phyloP scores from a whole-genome alignment of 495 filamentous ascomycete species.

The Podospora fimiseda region DNA sequence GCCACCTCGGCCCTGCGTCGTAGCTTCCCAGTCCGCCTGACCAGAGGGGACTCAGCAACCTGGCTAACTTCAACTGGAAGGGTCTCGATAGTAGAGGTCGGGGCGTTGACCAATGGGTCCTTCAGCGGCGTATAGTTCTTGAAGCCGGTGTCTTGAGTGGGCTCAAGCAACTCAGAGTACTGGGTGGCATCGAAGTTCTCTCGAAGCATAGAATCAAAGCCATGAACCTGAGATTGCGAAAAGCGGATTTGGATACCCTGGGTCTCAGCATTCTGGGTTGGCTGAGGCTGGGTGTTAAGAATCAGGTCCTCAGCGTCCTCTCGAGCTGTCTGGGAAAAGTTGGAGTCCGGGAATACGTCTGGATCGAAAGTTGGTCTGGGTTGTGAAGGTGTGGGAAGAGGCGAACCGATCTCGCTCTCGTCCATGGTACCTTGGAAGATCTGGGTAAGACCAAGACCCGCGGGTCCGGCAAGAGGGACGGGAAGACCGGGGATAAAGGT shows the following conservation, averaged over 20 bases:
- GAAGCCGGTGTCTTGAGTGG: slow-evolving; percentile 83
- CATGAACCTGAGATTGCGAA: slow-evolving; percentile 47
- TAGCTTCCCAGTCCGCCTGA: slow-evolving; percentile 54
- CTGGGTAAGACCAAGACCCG: slow-evolving; percentile 73
- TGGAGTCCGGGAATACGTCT: slow-evolving; percentile 39
- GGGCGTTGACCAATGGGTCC: slow-evolving; percentile 56
- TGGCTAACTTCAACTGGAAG: slow-evolving; percentile 46
- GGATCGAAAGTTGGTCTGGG: slow-evolving; percentile 36
- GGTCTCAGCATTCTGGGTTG: slow-evolving; percentile 33
- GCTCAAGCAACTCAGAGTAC: slow-evolving; percentile 57
- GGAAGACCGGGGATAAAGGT: slow-evolving; percentile 55
- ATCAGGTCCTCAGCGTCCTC: slow-evolving; percentile 53
- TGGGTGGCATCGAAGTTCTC: slow-evolving; percentile 47
- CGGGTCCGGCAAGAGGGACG: slow-evolving; percentile 46
- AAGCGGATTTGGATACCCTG: slow-evolving; percentile 48
- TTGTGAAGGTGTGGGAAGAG: slow-evolving; percentile 26
- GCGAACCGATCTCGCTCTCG: slow-evolving; percentile 43
- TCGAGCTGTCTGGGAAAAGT: slow-evolving; percentile 43
- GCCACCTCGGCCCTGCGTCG: slow-evolving; percentile 38
- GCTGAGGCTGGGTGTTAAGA: slow-evolving; percentile 53
- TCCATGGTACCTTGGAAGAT: slow-evolving; percentile 91
- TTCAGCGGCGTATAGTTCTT: slow-evolving; percentile 45
- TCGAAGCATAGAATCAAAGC: slow-evolving; percentile 43
- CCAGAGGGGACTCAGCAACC: slow-evolving; percentile 51
- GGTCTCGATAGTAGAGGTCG: slow-evolving; percentile 66